Percentiles rank a stretch among this genome's conserved stretches.
These are phyloP conservation scores for Pyrus hybrid DNA, from an alignment of 331 rosid species.

Conservation along the genomic window DNA sequence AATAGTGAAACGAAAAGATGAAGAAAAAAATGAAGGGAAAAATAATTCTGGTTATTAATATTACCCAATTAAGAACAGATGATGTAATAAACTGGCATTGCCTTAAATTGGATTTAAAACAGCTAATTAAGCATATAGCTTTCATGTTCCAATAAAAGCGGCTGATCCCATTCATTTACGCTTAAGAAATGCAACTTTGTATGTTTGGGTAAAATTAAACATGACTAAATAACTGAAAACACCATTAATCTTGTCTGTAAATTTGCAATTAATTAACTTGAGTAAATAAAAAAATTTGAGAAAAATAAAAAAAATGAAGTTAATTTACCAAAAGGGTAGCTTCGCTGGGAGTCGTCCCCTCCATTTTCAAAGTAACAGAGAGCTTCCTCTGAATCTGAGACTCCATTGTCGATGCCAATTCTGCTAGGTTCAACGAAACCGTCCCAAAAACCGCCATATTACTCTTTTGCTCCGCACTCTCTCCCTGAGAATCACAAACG, in stretches of 20 bases:
- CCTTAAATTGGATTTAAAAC: background rate
- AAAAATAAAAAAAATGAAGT: background rate
- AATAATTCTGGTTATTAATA: background rate
- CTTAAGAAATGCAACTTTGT: background rate
- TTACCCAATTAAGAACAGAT: background rate
- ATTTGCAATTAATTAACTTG: background rate
- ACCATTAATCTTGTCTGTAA: background rate
- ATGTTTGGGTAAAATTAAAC: background rate
- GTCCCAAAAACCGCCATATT: constrained; percentile 42
- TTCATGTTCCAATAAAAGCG: background rate
- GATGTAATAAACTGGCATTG: background rate
- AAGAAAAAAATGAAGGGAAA: background rate
- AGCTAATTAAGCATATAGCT: background rate
- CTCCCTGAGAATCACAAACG: constrained; percentile 14
- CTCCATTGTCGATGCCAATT: constrained; percentile 15
- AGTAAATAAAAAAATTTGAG: background rate
- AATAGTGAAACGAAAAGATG: background rate
- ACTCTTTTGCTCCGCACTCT: constrained; percentile 11
- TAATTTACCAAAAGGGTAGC: constrained; percentile 49
- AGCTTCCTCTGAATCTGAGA: constrained; percentile 31
- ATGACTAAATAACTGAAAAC: background rate
- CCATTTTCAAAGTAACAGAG: constrained; percentile 38
- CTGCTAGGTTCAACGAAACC: constrained; percentile 33
- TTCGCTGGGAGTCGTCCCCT: constrained; percentile 28
- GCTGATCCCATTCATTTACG: no score